A percentile compares a stretch with the other conserved stretches of the same genome.
Conservation (phyloP, 371 early-diverging fungal genomes). For the Mortierella sp. region DNA sequence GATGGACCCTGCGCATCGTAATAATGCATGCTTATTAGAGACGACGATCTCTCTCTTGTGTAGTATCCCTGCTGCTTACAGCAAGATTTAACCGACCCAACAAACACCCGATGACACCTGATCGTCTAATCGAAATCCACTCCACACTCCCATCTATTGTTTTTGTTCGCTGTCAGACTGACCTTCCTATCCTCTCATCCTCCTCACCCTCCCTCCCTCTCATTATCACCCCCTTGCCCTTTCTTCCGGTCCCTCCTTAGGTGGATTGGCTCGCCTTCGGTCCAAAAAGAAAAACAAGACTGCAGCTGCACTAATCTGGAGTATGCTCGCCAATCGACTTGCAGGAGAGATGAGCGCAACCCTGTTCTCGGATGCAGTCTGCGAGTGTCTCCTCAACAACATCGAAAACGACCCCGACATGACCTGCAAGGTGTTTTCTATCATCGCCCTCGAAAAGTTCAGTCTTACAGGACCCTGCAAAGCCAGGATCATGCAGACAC, state of each 20-base stretch:
- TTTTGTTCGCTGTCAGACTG: not conserved
- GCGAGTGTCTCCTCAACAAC: slow-evolving; percentile 51
- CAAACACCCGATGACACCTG: not conserved
- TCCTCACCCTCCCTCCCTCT: not conserved
- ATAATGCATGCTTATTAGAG: not conserved
- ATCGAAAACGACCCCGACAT: slow-evolving; percentile 54
- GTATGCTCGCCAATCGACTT: slow-evolving; percentile 50
- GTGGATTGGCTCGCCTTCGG: slow-evolving; percentile 45
- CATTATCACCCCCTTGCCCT: not conserved
- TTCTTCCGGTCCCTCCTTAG: slow-evolving; percentile 8
- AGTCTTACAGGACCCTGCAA: slow-evolving; percentile 57
- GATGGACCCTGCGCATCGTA: not conserved
- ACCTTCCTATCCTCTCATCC: not conserved
- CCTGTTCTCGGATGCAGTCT: slow-evolving; percentile 51
- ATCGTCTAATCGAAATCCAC: not conserved
- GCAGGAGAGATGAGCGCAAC: slow-evolving; percentile 52
- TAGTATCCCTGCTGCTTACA: too few species aligned
- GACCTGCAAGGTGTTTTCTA: slow-evolving; percentile 55
- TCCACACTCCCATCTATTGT: not conserved
- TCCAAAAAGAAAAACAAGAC: slow-evolving; percentile 47
- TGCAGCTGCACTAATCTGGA: slow-evolving; percentile 53
- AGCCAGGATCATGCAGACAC: slow-evolving; percentile 42
- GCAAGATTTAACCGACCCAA: not conserved
- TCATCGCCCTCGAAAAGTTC: slow-evolving; percentile 61
- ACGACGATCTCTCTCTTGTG: not conserved